These are phyloP conservation scores for Colletotrichum orbiculare DNA, from an alignment of 2,329 filamentous ascomycete genomes.

Conservation along the genomic window DNA sequence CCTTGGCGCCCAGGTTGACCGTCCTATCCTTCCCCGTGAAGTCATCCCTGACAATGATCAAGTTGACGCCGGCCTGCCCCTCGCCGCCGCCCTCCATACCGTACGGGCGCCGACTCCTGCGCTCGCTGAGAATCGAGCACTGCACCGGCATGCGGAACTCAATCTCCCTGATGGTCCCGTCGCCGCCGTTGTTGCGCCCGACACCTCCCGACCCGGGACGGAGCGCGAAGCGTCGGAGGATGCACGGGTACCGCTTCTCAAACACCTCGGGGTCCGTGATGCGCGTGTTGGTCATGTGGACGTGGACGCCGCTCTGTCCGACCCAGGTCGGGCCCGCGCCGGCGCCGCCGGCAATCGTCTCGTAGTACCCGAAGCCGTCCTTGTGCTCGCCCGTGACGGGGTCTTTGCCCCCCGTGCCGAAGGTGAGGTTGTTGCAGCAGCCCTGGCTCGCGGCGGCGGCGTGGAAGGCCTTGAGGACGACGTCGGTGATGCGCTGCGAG, in stretches of 20 bases:
- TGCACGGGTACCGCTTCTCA: slow-evolving; percentile 79
- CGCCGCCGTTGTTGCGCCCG: slow-evolving; percentile 77
- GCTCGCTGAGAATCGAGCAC: slow-evolving; percentile 81
- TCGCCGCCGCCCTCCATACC: slow-evolving; percentile 79
- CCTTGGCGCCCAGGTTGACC: slow-evolving; percentile 38
- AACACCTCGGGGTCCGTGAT: slow-evolving; percentile 86
- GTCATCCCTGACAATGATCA: slow-evolving; percentile 65
- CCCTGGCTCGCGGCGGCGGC: slow-evolving; percentile 84
- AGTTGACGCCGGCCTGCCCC: slow-evolving; percentile 74
- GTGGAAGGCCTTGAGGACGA: slow-evolving; percentile 82
- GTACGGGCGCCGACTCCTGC: slow-evolving; percentile 80
- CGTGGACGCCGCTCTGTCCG: slow-evolving; percentile 81
- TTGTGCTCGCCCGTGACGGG: slow-evolving; percentile 62
- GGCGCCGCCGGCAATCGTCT: slow-evolving; percentile 83
- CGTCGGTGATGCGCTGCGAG: slow-evolving; percentile 83
- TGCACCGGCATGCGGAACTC: slow-evolving; percentile 84
- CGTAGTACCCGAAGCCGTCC: slow-evolving; percentile 84
- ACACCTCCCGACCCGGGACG: slow-evolving; percentile 70
- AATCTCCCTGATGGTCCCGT: slow-evolving; percentile 82
- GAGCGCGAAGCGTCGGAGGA: slow-evolving; percentile 77
- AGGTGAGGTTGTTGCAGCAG: slow-evolving; percentile 87
- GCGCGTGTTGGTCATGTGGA: slow-evolving; percentile 87
- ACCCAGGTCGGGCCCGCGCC: slow-evolving; percentile 80
- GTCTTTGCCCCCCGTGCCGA: slow-evolving; percentile 80
- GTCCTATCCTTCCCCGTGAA: slow-evolving; percentile 46